A percentile compares a stretch with the other conserved stretches of the same genome.
Conservation (phyloP, 148 eudicot species). For the Camellia granthamiana region DNA sequence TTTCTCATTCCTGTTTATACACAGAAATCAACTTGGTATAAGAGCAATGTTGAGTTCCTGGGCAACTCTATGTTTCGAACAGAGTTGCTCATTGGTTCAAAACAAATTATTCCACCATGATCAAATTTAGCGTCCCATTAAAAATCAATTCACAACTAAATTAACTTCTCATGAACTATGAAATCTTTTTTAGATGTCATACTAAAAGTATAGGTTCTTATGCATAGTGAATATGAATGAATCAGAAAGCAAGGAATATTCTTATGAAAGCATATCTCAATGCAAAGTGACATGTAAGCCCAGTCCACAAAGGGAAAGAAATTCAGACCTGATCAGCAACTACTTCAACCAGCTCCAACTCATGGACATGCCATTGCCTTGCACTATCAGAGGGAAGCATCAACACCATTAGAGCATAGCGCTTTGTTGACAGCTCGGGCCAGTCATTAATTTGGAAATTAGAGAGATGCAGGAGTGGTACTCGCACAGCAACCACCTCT, state of each 20-base stretch:
- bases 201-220: neutral
- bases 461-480: conserved; percentile 83
- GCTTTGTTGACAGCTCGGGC: conserved; percentile 93
- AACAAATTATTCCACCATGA: too few relatives aligned
- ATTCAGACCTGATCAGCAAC: conserved; percentile 89
- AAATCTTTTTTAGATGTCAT: neutral
- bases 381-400: conserved; percentile 95
- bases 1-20: too few relatives aligned
- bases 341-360: conserved; percentile 95
- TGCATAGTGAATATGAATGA: too few relatives aligned
- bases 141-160: neutral
- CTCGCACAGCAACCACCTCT: conserved; percentile 96
- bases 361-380: conserved; percentile 91
- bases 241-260: neutral
- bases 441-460: conserved; percentile 90
- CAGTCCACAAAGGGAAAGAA: neutral
- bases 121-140: neutral
- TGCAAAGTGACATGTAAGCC: neutral
- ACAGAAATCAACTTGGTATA: too few relatives aligned
- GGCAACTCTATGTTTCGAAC: too few relatives aligned
- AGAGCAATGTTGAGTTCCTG: too few relatives aligned
- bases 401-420: conserved; percentile 93
- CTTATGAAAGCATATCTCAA: neutral
- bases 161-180: neutral
- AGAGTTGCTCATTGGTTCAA: too few relatives aligned